Evolutionary conservation across 306 rosid genomes (phyloP), one percentile per base, ranked within the genome.

Genomic region (Alnus rubra): DNA sequence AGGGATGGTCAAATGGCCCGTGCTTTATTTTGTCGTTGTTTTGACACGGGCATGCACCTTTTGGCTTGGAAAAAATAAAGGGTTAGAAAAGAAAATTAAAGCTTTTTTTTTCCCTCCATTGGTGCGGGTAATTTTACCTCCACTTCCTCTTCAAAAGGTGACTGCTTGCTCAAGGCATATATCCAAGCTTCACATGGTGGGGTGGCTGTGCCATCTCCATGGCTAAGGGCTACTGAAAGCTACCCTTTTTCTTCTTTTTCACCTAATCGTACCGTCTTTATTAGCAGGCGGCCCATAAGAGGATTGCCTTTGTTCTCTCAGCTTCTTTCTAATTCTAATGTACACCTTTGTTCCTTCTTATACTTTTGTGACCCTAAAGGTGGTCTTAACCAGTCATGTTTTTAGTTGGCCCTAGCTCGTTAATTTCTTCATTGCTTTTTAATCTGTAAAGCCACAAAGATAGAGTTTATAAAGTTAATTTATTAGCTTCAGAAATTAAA

Each of bases 181-280:
- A 79, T 72, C 79, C 68, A 73, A 80, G 79, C 52, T 84, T 90
- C 94, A 87, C 94, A 86, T 88, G 94, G 89, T 85, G 84, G 81
- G 92, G 89, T 69, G 86, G 83, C 53, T 12, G 10, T 90, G 82
- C 65, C 82, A 71, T 78, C 80, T 81, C 73, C 74, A 78, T 80
- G 84, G 84, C 56, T 23, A 23, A 78, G 60, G 72, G 49, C 65
- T 47, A 63, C 56, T 74, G 88, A 86, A 86, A 88, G 86, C 86
- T 54, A 75, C 71, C 74, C 52, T 37, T 75, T 68, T 88, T 64
- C 68, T 48, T 7, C 7, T 80, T 81, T 84, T 83, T 81, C 83
- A 75, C 77, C 56, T 78, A 85, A 88, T 84, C 77, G 81, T 82
- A 80, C 76, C 74, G 78, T 78, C 81, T 82, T 76, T 63, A 65